Evolutionary conservation across 2,329 filamentous ascomycete genomes (phyloP), one percentile per base, ranked within the genome.

Genomic region (Calcarisporium arbuscula): DNA sequence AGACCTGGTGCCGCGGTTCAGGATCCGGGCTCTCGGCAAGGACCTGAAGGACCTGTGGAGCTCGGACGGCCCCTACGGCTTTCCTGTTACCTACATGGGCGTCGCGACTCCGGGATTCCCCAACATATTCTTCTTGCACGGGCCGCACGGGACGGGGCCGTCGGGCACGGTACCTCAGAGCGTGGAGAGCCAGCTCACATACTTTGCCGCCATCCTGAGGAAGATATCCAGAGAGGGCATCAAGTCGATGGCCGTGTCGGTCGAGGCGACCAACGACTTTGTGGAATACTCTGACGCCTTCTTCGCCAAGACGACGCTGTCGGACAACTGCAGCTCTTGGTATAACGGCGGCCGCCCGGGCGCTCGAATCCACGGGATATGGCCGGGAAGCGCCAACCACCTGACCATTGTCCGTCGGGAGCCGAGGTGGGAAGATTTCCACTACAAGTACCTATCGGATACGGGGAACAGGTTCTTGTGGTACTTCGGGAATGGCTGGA

Each of bases 401-500:
- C 59, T 77, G 20, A 78, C 77, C 3, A 65, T 74, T 11, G 64
- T 81, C 7, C 63, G 76, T 17, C 54, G 64, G 16, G 60, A 71
- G n/a, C 70, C 70, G 2, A 52, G 71, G 8, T 75, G 71, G 68
- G 72, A 76, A 46, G 72, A 77, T 35, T 77, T 61, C 52, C 61
- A 70, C 38, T 73, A 70, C 42, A 57, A 65, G 47, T 67, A 72
- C 31, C 48, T 69, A 0, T 51, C 54, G 0, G 53, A 56, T 3
- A 57, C 60, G 51, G 63, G 61, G 0, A 72, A 72, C 28, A 52
- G 75, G 7, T 77, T 82, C 43, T 60, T 67, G 3, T 85, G 65
- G 61, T 71, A 79, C 49, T 74, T 85, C 45, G 82, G 82, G 1
- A 82, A 80, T 48, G 82, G 82, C 0, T 77, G 72, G 58, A 83